These are phyloP conservation scores for Schizopora paradoxa DNA, from an alignment of 1,284 basidiomycete genomes.

Conservation along the genomic window DNA sequence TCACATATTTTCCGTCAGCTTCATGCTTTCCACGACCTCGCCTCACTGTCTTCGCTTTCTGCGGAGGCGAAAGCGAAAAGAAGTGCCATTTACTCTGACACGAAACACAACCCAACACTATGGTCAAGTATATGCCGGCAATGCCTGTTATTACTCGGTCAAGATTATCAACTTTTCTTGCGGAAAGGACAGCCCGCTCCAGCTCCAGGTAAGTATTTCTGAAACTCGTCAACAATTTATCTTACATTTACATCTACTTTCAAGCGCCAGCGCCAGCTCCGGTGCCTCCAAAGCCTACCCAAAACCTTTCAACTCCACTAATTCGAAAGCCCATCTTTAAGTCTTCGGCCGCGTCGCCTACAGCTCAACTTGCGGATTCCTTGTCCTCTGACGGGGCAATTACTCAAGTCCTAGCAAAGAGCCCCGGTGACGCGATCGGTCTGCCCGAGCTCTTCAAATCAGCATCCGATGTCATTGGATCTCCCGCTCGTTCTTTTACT, in stretches of 20 bases:
- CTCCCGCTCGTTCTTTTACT: background rate
- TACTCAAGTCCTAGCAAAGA: conserved; percentile 42
- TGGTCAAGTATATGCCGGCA: conserved; percentile 60
- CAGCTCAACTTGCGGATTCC: conserved; percentile 46
- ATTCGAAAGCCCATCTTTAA: conserved; percentile 47
- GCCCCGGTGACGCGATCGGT: conserved; percentile 38
- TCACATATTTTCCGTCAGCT: conserved; percentile 20
- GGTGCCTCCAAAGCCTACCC: conserved; percentile 23
- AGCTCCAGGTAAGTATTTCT: conserved; percentile 24
- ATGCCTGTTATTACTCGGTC: conserved; percentile 53
- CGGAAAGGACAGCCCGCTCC: conserved; percentile 40
- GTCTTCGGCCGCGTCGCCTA: conserved; percentile 36
- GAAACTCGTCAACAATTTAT: no score
- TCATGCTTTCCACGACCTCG: conserved; percentile 30
- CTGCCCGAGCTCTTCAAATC: conserved; percentile 59
- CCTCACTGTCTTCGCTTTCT: conserved; percentile 28
- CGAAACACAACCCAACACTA: conserved; percentile 57
- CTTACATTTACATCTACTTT: background rate
- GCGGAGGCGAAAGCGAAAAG: conserved; percentile 39
- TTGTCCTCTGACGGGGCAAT: conserved; percentile 54
- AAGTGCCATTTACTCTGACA: conserved; percentile 60
- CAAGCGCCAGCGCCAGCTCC: conserved; percentile 20
- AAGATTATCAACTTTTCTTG: conserved; percentile 58
- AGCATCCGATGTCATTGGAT: conserved; percentile 30
- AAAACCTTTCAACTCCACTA: conserved; percentile 33